A percentile compares a stretch with the other conserved stretches of the same genome.
These are phyloP conservation scores for Alternaria burnsii DNA, from an alignment of 2,329 filamentous ascomycete genomes.

Conservation along the genomic window DNA sequence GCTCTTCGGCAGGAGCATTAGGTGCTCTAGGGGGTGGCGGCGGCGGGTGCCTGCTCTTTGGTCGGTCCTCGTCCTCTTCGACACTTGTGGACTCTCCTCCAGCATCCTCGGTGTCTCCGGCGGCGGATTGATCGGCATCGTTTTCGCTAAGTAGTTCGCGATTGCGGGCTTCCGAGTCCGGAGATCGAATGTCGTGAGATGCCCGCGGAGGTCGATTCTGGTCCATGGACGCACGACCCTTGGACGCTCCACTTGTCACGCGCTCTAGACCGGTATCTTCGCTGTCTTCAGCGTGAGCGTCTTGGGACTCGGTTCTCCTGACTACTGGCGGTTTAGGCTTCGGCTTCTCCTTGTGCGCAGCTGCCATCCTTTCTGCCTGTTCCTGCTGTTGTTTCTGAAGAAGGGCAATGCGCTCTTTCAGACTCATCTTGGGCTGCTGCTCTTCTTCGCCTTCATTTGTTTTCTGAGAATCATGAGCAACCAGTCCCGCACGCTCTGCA, in stretches of 20 bases:
- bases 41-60: conserved; percentile 29
- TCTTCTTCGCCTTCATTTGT: conserved; percentile 68
- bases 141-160: conserved; percentile 69
- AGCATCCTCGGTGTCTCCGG: conserved; percentile 69
- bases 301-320: conserved; percentile 66
- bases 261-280: conserved; percentile 51
- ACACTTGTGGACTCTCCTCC: conserved; percentile 71
- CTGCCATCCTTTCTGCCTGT: conserved; percentile 82
- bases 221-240: conserved; percentile 52
- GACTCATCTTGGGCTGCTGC: conserved; percentile 86
- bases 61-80: conserved; percentile 75
- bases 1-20: conserved; percentile 53
- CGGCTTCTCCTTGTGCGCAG: conserved; percentile 83
- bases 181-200: conserved; percentile 51
- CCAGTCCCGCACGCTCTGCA: conserved; percentile 73
- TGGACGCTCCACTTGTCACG: conserved; percentile 45
- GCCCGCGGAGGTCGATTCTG: conserved; percentile 50
- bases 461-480: conserved; percentile 49
- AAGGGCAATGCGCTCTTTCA: conserved; percentile 95
- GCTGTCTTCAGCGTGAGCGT: conserved; percentile 39
- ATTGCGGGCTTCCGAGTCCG: conserved; percentile 52
- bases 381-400: conserved; percentile 94
- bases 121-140: conserved; percentile 71
- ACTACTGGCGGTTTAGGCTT: conserved; percentile 71
- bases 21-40: conserved; percentile 38